Base-by-base conservation (phyloP, 768 basidiomycete species). In the Mycena metata region DNA sequence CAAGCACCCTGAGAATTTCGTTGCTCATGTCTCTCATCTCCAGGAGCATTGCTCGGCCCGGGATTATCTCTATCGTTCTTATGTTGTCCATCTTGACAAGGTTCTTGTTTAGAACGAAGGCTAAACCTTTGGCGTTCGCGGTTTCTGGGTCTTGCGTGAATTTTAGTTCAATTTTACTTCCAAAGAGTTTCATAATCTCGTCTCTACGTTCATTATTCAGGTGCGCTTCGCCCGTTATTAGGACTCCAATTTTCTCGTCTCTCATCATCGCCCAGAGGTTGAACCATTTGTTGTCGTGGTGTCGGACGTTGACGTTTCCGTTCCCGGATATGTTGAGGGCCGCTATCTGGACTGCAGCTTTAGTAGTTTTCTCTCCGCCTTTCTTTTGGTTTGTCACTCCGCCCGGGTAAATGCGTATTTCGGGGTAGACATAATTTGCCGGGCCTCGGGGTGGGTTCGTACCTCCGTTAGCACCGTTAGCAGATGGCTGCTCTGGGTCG, bases 51-150 rank as follows among this genome's bases (percentile, higher is more conserved):
- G 64, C 64, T 19, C 64, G n/a, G 3, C 64, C 56, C 13, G 64
- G 57, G 5, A 66, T 26, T 6, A 60, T 54, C 21, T 66, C 64
- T 9, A 4, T 59, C 4, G 57, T 45, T 12, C 16, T 42, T 0
- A 45, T 46, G 19, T 26, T 70, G 0, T 70, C 46, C 33, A 71
- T 69, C 7, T 67, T 60, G 7, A 73, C 74, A 3, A 75, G 30
- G 12, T 71, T 41, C 68, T 77, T 82, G 58, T 83, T 82, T 13
- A 83, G 52, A 0, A 80, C 70, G 2, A 82, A 64, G 2, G 81
- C 82, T 7, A 82, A 75, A 41, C 81, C 81, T 41, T 13, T 41
- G 13, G 58, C 66, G 13, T 49, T 62, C 2, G 45, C 57, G 2
- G 35, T 66, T 9, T 58, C 46, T 7, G 60, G 43, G 39, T 67